Evolutionary conservation across 1,284 basidiomycete genomes (phyloP), one percentile per base, ranked within the genome.

Genomic region (Ustilago esculenta): DNA sequence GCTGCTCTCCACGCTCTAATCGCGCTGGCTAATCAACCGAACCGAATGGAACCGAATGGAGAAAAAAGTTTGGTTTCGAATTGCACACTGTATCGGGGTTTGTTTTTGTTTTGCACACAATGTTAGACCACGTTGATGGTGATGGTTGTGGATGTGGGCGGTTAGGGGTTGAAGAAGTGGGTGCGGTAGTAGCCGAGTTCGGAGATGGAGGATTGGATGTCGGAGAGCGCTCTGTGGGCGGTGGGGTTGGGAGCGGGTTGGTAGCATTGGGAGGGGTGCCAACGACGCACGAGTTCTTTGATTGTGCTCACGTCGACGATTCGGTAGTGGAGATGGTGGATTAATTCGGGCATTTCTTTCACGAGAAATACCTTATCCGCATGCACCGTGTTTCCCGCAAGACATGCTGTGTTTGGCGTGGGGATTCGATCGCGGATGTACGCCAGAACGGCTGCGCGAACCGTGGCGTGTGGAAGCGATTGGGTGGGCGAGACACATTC

Each of bases 301-400:
- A 93, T 86, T 0, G 89, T 25, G 21, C 53, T 58, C 1, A 79
- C 79, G 36, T 84, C 91, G 89, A 68, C 56, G 36, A 85, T 85
- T 15, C 85, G 74, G 65, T 85, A 85, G 21, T 84, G 84, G 5
- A 85, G 76, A 51, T 85, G 84, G 9, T 75, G 51, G 4, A 79
- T 55, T 21, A 83, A 57, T 32, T 88, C 87, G 4, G 91, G 90
- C 89, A 92, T 91, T 59, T 90, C 87, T 73, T 87, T 86, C 2
- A 83, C 84, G 12, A 94, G 83, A 76, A 94, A 94, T 2, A 83
- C 81, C 55, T 87, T 85, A 81, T 94, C 92, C 1, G 87, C 87
- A 73, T 94, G 90, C 1, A 93, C 89, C 6, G 90, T 90, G 79
- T 86, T 92, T 2, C 91, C 91, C 1, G 91, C 90, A 12, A 94